Base-by-base conservation (phyloP, 208 protist genomes). In the Trichomonas tenax region DNA sequence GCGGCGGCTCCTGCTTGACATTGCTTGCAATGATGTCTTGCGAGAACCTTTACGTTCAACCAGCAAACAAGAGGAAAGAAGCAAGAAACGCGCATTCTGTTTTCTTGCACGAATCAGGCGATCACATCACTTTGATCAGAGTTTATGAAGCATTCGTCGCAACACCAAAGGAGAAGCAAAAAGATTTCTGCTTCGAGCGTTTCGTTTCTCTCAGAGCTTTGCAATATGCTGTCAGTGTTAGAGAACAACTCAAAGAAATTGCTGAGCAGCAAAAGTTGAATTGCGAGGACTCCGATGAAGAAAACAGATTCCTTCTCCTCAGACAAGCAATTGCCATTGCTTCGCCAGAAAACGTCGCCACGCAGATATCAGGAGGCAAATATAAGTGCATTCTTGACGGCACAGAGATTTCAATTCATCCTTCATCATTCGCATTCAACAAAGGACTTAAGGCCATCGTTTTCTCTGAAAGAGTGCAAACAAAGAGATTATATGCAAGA, bases 1-100 rank as follows among this genome's bases (percentile, higher is more conserved):
- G 96, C 63, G 81, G 63, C 1, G 10, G 8, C 11, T 26, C n/a
- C 10, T 72, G 72, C 10, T 44, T 96, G 31, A 96, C 96, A 38
- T 89, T 96, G 23, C 21, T 96, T 8, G 81, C 96, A 0, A 96
- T 96, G 96, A n/a, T 96, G 38, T 96, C 96, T 31, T 96, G 72
- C 45, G 96, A 96, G 82, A 72, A 63, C n/a, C 44, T 96, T 11
- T 96, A 96, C 41, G 86, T 88, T 6, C 14, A 63, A 15, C 82
- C 58, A 21, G 51, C 31, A 3, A 38, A 96, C 36, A 72, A 84
- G 40, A 48, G 96, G 31, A 95, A 96, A 93, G 41, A 95, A 10
- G 96, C 96, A 10, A 81, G 63, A n/a, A 95, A 48, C 9, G 49
- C 49, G 11, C 96, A 95, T 17, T 40, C 0, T 2, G 0, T 81